Percentiles rank a stretch among this genome's conserved stretches.
phyloP scores from a whole-genome alignment of 2,329 filamentous ascomycete species.

The Zasmidium angulare region DNA sequence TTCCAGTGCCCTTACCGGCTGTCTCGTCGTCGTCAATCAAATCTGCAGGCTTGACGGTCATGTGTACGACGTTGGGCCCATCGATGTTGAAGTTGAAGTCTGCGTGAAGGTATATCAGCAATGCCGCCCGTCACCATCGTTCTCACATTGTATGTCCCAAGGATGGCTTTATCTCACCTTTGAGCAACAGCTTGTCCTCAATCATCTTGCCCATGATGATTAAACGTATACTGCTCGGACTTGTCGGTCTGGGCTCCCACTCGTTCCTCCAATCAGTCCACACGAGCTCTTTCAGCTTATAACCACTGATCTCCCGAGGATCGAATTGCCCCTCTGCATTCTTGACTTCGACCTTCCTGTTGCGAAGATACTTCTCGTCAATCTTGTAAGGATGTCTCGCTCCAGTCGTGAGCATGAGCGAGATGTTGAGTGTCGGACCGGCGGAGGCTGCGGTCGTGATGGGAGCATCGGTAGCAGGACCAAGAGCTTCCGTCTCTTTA shows the following conservation, averaged over 20 bases:
- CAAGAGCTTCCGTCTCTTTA: slow-evolving; percentile 47
- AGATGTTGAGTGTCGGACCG: slow-evolving; percentile 63
- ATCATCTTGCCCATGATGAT: slow-evolving; percentile 90
- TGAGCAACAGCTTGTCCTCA: slow-evolving; percentile 82
- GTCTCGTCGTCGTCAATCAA: slow-evolving; percentile 73
- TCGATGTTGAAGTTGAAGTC: slow-evolving; percentile 77
- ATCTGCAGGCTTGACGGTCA: slow-evolving; percentile 87
- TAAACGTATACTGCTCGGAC: slow-evolving; percentile 83
- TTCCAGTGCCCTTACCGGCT: slow-evolving; percentile 65
- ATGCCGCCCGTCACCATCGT: no score
- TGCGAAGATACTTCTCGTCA: slow-evolving; percentile 79
- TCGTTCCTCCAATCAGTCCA: slow-evolving; percentile 84
- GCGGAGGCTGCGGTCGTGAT: slow-evolving; percentile 40
- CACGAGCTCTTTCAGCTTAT: slow-evolving; percentile 91
- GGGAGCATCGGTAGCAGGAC: slow-evolving; percentile 47
- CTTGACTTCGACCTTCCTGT: slow-evolving; percentile 76
- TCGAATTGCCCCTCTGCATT: slow-evolving; percentile 64
- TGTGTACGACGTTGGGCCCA: slow-evolving; percentile 83
- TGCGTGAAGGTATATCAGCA: slow-evolving; percentile 38
- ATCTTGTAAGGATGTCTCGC: slow-evolving; percentile 87
- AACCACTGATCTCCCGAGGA: slow-evolving; percentile 86
- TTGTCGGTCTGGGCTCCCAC: slow-evolving; percentile 84
- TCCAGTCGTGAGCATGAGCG: slow-evolving; percentile 72
- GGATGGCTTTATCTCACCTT: no score
- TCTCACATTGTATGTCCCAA: no score